Evolutionary conservation across 2,329 filamentous ascomycete genomes (phyloP).

Genomic region (Ascochyta viciae-villosae): DNA sequence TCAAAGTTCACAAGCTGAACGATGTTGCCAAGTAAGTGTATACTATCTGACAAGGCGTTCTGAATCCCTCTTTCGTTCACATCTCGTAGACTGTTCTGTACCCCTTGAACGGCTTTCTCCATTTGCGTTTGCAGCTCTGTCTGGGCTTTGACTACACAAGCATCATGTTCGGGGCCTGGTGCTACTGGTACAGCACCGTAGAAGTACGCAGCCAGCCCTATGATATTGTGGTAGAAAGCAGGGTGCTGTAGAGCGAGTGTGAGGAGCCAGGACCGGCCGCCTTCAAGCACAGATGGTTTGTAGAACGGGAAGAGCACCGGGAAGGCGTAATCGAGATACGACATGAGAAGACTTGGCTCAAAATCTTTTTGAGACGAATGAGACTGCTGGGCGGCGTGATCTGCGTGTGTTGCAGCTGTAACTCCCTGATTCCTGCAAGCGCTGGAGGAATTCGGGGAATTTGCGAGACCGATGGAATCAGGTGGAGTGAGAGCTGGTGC

Average conservation of each 20-base stretch:
- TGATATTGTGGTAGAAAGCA: conserved; percentile 51
- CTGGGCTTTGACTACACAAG: background rate
- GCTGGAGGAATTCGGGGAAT: background rate
- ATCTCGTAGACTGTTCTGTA: background rate
- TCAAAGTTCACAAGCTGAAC: conserved; percentile 64
- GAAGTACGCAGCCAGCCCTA: conserved; percentile 14
- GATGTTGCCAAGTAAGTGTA: conserved; percentile 57
- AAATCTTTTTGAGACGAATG: background rate
- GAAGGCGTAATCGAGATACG: conserved; percentile 68
- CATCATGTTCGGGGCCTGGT: background rate
- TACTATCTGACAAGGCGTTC: background rate
- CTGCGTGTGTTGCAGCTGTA: background rate
- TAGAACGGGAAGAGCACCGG: conserved; percentile 71
- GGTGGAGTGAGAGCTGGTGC: background rate
- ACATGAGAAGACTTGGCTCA: conserved; percentile 24
- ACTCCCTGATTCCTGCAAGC: background rate
- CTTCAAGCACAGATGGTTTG: conserved; percentile 61
- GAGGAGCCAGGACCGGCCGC: conserved; percentile 68
- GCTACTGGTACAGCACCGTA: conserved; percentile 2
- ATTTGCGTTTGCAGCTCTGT: conserved; percentile 3
- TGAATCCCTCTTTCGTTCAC: background rate
- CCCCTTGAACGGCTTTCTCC: conserved; percentile 4
- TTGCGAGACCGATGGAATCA: background rate
- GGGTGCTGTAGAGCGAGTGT: conserved; percentile 49
- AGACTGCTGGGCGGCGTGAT: background rate